These are phyloP conservation scores for Penicillium macrosclerotiorum DNA, from an alignment of 495 filamentous ascomycete species.

Conservation along the genomic window DNA sequence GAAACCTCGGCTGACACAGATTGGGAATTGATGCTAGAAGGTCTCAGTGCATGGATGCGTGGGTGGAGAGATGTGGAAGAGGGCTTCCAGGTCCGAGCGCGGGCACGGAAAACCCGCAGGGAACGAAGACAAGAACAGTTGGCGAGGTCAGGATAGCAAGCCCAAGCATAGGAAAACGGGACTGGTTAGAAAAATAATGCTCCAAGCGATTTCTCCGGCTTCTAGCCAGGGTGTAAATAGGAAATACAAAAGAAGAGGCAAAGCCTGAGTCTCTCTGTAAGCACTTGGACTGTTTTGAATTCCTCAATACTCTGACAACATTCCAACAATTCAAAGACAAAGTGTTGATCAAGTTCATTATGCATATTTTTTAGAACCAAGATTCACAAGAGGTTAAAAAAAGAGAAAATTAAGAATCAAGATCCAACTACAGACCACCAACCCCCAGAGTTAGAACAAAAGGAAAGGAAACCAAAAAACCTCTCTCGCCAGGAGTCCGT, in stretches of 20 bases:
- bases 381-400: no score
- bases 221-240: no score
- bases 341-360: constrained; percentile 2
- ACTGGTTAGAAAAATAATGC: not conserved
- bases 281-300: no score
- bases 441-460: constrained; percentile 3
- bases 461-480: constrained; percentile 15
- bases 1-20: constrained; percentile 15
- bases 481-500: constrained; percentile 28
- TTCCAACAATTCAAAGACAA: not conserved
- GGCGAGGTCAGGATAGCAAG: not conserved
- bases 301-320: no score
- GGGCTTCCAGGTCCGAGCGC: constrained; percentile 29
- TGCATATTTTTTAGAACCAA: constrained; percentile 9
- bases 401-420: constrained; percentile 5
- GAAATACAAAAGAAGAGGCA: no score
- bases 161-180: no score
- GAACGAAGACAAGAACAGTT: constrained; percentile 21
- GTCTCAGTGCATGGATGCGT: constrained; percentile 40
- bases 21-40: constrained; percentile 32
- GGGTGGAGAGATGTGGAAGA: constrained; percentile 43
- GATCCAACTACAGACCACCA: constrained; percentile 9
- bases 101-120: constrained; percentile 20
- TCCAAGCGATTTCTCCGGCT: no score
- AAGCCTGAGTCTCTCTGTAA: no score